These are phyloP conservation scores for Metarhizium rileyi DNA, from an alignment of 2,329 filamentous ascomycete genomes.

Conservation along the genomic window DNA sequence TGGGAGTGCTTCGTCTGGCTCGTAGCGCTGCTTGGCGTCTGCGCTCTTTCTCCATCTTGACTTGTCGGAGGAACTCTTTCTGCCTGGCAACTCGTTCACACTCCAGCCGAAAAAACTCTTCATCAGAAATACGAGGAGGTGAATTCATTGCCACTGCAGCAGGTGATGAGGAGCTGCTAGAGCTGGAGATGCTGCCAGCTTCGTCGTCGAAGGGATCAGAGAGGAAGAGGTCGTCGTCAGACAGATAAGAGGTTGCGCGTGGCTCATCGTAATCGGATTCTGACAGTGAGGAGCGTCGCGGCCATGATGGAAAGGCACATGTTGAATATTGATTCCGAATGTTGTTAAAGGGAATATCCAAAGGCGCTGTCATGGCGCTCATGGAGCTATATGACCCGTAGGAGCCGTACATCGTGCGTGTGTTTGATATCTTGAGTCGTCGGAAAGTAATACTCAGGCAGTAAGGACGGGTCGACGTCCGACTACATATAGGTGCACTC, in stretches of 20 bases:
- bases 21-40: slow-evolving; percentile 30
- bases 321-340: slow-evolving; percentile 31
- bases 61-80: slow-evolving; percentile 40
- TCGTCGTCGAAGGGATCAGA: slow-evolving; percentile 42
- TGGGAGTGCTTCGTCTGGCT: slow-evolving; percentile 29
- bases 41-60: slow-evolving; percentile 46
- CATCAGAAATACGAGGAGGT: slow-evolving; percentile 31
- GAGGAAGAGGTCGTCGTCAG: slow-evolving; percentile 54
- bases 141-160: slow-evolving; percentile 16
- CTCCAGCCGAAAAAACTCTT: slow-evolving; percentile 40
- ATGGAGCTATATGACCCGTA: slow-evolving; percentile 42
- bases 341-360: slow-evolving; percentile 35
- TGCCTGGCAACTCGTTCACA: slow-evolving; percentile 41
- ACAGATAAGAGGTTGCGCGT: slow-evolving; percentile 46
- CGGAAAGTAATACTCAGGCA: neutral
- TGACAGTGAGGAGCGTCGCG: slow-evolving; percentile 41
- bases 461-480: neutral
- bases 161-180: slow-evolving; percentile 30
- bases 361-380: slow-evolving; percentile 31
- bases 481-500: neutral
- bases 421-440: neutral
- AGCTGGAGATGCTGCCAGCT: slow-evolving; percentile 35
- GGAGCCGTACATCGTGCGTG: slow-evolving; percentile 34
- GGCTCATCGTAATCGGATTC: slow-evolving; percentile 30
- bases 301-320: slow-evolving; percentile 52